Evolutionary conservation across 805 yeast species (phyloP), one percentile per base, ranked within the genome.

Genomic region (Komagataella kurtzmanii): DNA sequence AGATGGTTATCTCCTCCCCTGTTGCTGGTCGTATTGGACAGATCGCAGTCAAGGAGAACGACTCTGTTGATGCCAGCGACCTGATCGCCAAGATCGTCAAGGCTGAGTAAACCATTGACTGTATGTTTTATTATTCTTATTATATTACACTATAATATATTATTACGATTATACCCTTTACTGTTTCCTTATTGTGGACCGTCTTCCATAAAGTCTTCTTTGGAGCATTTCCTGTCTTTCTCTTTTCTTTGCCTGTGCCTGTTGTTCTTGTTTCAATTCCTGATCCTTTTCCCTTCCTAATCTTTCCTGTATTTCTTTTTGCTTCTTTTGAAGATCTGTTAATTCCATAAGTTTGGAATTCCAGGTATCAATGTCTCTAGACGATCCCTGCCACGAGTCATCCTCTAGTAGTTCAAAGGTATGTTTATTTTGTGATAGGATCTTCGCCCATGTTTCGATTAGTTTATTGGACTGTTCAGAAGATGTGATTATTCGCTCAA

Each of bases 1-100:
- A 93, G 75, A 93, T 93, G 97, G 95, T 93, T 50, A 90, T 91
- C 61, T 80, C 88, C 66, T 91, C 99, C 19, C 95, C 95, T 52
- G 85, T 81, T 54, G 76, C 83, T 54, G 99, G 99, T 67, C 80
- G 77, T 64, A 80, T 93, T 55, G 82, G 84, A 49, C 88, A 84
- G 19, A 77, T 93, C 18, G 67, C 76, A 49, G 85, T 88, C 57
- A 83, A 83, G 68, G 95, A 88, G 65, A 96, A 96, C 60, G 99
- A 93, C 63, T 83, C 91, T 50, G 97, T 93, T 49, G 99, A 90
- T 62, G 96, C 97, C 51, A 83, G 85, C 57, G 99, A 93, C 66
- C 74, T 93, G 68, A 74, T 95, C 57, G 82, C 83, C 59, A 74
- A 74, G 63, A 72, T 85, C 56, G 76, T 65, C 50, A 72, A 70